Percentiles rank a stretch among this genome's conserved stretches.
These are phyloP conservation scores for Cucurbitaria berberidis DNA, from an alignment of 2,329 filamentous ascomycete species.

Conservation along the genomic window DNA sequence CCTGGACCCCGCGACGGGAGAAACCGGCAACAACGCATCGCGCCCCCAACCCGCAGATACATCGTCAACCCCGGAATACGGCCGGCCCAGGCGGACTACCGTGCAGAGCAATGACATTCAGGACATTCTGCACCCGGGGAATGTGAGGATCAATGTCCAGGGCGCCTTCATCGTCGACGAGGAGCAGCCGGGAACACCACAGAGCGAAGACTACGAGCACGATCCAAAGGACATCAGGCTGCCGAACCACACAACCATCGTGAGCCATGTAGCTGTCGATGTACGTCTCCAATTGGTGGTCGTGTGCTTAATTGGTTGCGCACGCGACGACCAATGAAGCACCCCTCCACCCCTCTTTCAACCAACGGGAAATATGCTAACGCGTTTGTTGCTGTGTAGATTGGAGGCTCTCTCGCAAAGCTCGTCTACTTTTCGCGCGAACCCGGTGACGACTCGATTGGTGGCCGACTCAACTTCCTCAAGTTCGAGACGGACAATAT, in stretches of 20 bases:
- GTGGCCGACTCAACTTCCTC: constrained; percentile 91
- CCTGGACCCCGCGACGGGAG: constrained; percentile 41
- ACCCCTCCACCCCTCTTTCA: not conserved
- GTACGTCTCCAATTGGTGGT: constrained; percentile 61
- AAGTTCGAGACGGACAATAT: constrained; percentile 96
- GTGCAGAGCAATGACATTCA: constrained; percentile 53
- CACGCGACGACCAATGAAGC: constrained; percentile 22
- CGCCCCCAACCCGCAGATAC: constrained; percentile 25
- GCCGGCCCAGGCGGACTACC: constrained; percentile 37
- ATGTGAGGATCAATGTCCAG: constrained; percentile 93
- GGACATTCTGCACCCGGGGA: constrained; percentile 64
- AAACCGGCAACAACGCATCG: constrained; percentile 32
- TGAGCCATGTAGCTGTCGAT: constrained; percentile 96
- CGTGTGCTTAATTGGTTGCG: constrained; percentile 17
- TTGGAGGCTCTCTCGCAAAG: constrained; percentile 94
- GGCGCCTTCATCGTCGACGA: constrained; percentile 96
- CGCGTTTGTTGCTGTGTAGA: constrained; percentile 59
- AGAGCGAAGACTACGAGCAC: constrained; percentile 63
- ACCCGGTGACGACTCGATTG: constrained; percentile 75
- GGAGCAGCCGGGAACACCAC: constrained; percentile 56
- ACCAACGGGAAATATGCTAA: constrained; percentile 21
- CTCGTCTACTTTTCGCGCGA: constrained; percentile 97
- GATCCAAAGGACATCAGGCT: constrained; percentile 94
- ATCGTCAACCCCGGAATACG: constrained; percentile 20
- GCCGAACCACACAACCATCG: constrained; percentile 91